These are phyloP conservation scores for Citeromyces nyonsensis DNA, from an alignment of 805 yeast genomes.

Conservation along the genomic window DNA sequence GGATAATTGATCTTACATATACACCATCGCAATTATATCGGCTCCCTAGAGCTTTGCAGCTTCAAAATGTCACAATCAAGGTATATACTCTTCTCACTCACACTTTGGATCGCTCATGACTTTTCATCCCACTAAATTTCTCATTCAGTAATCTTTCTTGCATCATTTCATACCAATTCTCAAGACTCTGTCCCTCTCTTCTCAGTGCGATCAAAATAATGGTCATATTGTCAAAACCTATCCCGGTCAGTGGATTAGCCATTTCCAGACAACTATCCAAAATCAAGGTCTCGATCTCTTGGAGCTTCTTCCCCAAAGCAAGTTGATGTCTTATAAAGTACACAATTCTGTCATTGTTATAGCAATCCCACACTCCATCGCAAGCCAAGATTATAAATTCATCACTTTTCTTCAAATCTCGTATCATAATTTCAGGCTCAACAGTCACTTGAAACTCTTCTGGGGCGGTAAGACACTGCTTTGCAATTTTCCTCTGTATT, in stretches of 20 bases:
- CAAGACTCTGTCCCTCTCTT: slow-evolving; percentile 22
- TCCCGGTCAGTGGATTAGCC: slow-evolving; percentile 63
- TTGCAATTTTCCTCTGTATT: slow-evolving; percentile 1
- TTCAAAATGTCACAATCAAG: too few species aligned
- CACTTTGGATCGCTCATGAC: background rate
- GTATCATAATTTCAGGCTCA: slow-evolving; percentile 60
- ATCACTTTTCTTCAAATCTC: slow-evolving; percentile 26
- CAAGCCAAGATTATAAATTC: slow-evolving; percentile 67
- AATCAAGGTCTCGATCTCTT: slow-evolving; percentile 40
- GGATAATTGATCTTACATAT: too few species aligned
- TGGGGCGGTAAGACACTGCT: slow-evolving; percentile 19
- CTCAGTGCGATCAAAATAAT: slow-evolving; percentile 53
- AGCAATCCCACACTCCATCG: slow-evolving; percentile 76
- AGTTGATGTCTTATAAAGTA: slow-evolving; percentile 40
- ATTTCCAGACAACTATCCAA: slow-evolving; percentile 52
- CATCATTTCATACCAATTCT: slow-evolving; percentile 45
- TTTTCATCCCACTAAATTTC: slow-evolving; percentile 12
- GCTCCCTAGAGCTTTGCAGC: too few species aligned
- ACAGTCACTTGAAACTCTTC: slow-evolving; percentile 72
- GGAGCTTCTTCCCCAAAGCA: slow-evolving; percentile 37
- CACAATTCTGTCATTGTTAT: slow-evolving; percentile 38
- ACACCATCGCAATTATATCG: too few species aligned
- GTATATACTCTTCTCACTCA: too few species aligned
- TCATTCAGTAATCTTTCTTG: slow-evolving; percentile 21
- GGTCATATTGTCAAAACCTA: slow-evolving; percentile 78